phyloP scores from a whole-genome alignment of 352 stramenopile species.

The Pythium phragmitis region DNA sequence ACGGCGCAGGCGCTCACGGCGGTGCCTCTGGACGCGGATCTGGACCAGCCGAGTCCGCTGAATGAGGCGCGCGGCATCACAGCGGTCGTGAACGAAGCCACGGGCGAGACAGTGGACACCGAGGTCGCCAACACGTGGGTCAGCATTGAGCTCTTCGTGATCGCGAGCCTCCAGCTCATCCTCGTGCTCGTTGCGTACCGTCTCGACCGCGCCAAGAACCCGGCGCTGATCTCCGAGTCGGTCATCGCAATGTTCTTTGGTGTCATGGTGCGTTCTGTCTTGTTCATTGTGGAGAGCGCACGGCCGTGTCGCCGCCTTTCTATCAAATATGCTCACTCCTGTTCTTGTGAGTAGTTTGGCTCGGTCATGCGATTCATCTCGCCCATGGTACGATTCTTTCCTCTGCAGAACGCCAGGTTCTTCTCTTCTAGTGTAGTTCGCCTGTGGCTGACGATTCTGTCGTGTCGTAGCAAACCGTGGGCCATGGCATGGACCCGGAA shows the following conservation, averaged over 20 bases:
- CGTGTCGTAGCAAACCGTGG: conserved; percentile 59
- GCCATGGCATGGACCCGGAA: conserved; percentile 80
- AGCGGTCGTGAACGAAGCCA: conserved; percentile 24
- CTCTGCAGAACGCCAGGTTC: background rate
- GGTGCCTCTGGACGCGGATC: conserved; percentile 8
- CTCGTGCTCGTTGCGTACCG: conserved; percentile 83
- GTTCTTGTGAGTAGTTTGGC: conserved; percentile 53
- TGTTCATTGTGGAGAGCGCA: too few relatives aligned
- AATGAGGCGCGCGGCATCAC: conserved; percentile 24
- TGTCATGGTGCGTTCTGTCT: conserved; percentile 48
- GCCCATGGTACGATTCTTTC: conserved; percentile 44
- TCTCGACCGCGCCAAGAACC: conserved; percentile 61
- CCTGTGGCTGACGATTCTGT: background rate
- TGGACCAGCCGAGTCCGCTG: conserved; percentile 13
- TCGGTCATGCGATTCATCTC: conserved; percentile 74
- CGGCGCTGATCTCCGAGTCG: conserved; percentile 78
- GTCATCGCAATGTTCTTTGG: conserved; percentile 83
- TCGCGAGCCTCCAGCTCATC: conserved; percentile 77
- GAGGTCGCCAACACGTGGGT: conserved; percentile 43
- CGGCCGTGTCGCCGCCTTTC: too few relatives aligned
- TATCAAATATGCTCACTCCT: background rate
- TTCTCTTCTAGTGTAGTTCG: background rate
- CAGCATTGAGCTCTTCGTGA: conserved; percentile 73
- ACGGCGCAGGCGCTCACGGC: conserved; percentile 9
- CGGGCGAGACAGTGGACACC: conserved; percentile 30